These are phyloP conservation scores for Panus rudis DNA, from an alignment of 768 basidiomycete genomes.

Conservation along the genomic window DNA sequence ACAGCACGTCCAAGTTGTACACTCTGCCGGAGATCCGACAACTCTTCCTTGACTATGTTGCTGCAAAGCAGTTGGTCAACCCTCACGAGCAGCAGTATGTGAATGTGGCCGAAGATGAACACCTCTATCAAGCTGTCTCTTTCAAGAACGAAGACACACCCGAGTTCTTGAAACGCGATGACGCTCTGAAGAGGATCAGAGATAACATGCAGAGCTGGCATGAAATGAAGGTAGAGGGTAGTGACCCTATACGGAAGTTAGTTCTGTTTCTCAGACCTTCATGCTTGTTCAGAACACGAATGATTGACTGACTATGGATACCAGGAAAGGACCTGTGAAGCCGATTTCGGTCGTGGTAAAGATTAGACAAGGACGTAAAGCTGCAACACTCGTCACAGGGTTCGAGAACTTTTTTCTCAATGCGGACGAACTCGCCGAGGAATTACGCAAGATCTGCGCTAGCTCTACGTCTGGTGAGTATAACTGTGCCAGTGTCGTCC, in stretches of 20 bases:
- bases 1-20: conserved; percentile 49
- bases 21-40: conserved; percentile 48
- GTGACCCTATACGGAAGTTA: conserved; percentile 54
- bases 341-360: conserved; percentile 68
- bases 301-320: not conserved
- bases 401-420: conserved; percentile 73
- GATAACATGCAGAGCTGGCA: conserved; percentile 77
- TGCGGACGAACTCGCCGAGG: conserved; percentile 71
- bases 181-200: conserved; percentile 45
- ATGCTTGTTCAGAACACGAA: not conserved
- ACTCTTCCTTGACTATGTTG: conserved; percentile 57
- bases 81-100: conserved; percentile 60
- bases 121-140: conserved; percentile 24
- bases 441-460: conserved; percentile 70
- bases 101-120: conserved; percentile 45
- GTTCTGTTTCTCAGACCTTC: conserved; percentile 17
- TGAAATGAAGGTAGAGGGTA: conserved; percentile 47
- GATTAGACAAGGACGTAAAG: conserved; percentile 71
- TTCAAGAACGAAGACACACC: conserved; percentile 21
- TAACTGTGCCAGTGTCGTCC: not conserved
- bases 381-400: conserved; percentile 67
- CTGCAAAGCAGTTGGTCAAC: conserved; percentile 56
- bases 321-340: conserved; percentile 69
- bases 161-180: conserved; percentile 64
- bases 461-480: conserved; percentile 67